A percentile compares a stretch with the other conserved stretches of the same genome.
Evolutionary conservation across 306 rosid genomes (phyloP).

Genomic region (Corylus americana): DNA sequence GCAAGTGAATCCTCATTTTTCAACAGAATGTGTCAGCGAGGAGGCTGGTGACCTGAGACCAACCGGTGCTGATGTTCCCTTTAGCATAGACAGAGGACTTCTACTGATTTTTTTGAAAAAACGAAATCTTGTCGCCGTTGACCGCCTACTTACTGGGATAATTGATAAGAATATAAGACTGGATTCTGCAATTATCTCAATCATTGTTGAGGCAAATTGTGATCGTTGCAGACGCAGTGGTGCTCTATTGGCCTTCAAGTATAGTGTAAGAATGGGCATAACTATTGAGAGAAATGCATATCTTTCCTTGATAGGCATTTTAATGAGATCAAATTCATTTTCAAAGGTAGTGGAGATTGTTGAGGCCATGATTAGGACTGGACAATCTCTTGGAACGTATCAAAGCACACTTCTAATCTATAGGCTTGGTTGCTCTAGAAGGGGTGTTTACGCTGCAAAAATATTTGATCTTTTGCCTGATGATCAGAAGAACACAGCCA

Average conservation of each 20-base stretch:
- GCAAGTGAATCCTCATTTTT: constrained; percentile 74
- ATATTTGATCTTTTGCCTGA: constrained; percentile 61
- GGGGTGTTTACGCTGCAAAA: constrained; percentile 50
- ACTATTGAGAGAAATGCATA: constrained; percentile 52
- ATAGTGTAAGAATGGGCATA: constrained; percentile 46
- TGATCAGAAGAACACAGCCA: constrained; percentile 62
- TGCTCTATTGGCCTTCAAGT: constrained; percentile 65
- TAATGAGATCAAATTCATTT: constrained; percentile 52
- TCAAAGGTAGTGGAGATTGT: constrained; percentile 49
- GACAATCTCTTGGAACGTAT: constrained; percentile 70
- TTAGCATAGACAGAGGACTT: constrained; percentile 49
- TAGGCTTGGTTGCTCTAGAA: constrained; percentile 63
- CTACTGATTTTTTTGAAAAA: constrained; percentile 51
- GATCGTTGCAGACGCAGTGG: constrained; percentile 48
- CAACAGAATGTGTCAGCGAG: constrained; percentile 27
- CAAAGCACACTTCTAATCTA: constrained; percentile 53
- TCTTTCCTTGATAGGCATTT: constrained; percentile 61
- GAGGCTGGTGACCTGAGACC: constrained; percentile 25
- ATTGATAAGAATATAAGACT: constrained; percentile 46
- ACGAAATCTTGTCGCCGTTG: constrained; percentile 57
- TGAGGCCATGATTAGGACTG: constrained; percentile 56
- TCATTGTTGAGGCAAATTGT: constrained; percentile 62
- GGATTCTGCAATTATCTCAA: constrained; percentile 45
- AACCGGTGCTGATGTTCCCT: constrained; percentile 22
- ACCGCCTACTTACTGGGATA: constrained; percentile 49